Evolutionary conservation across 2,329 filamentous ascomycete genomes (phyloP), one percentile per base, ranked within the genome.

Genomic region (Fusarium globosum): DNA sequence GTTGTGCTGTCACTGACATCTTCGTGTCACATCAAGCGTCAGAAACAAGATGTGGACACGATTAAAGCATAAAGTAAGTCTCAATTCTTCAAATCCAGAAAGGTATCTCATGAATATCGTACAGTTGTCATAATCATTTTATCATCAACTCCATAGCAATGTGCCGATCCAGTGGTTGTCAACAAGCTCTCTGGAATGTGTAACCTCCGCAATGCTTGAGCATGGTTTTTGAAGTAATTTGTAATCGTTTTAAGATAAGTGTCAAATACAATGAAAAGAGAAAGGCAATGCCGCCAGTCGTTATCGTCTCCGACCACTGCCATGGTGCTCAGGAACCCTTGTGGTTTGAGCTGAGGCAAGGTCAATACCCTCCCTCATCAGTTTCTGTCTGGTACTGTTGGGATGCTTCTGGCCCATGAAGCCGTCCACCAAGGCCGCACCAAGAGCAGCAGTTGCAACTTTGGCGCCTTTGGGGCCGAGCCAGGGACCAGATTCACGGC

Each of bases 401-500:
- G 79, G 76, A 18, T 81, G 76, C 73, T 82, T 83, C 61, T 80
- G 75, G 5, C 79, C 79, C 52, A 85, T 81, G 38, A 87, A 83
- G 0, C 85, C 84, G 65, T 87, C 86, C 43, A 86, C 82, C 23
- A 87, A 77, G 1, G 86, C 86, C 2, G 86, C 86, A 23, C 85
- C 85, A 3, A 88, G 67, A 5, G 86, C 86, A 4, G 86, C 85
- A 4, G 85, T 85, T 4, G 85, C 86, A 7, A 88, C 79, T 59
- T 85, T 85, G 49, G 84, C 84, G 10, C 85, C 86, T 71, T 88
- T 88, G 16, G 84, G 78, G 1, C 86, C 85, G 9, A 85, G 78
- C 86, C 86, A 88, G 2, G 82, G 79, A 6, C 85, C 83, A 3
- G 82, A 81, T 21, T 86, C 83, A 51, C 84, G 81, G 55, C 85